These are phyloP conservation scores for Cryptococcus sp. DNA, from an alignment of 1,284 basidiomycete genomes.

Conservation along the genomic window DNA sequence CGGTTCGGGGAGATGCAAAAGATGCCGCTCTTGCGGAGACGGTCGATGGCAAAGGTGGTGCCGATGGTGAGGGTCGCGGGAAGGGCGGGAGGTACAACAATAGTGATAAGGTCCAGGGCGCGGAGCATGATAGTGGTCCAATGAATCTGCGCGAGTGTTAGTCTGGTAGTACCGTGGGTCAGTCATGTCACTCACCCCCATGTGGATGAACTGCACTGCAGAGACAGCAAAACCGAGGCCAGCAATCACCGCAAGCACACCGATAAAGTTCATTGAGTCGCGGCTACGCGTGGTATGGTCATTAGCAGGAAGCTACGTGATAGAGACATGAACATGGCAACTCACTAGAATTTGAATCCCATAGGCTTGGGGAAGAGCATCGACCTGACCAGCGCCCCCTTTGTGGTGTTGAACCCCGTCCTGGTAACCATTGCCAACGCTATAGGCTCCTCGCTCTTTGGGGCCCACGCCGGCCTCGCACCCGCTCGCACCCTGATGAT, in stretches of 20 bases:
- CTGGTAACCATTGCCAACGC: constrained; percentile 87
- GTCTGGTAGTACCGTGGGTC: neutral
- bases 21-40: constrained; percentile 83
- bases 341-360: constrained; percentile 86
- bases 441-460: constrained; percentile 56
- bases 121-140: constrained; percentile 91
- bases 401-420: constrained; percentile 96
- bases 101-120: constrained; percentile 94
- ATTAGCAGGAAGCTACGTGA: neutral
- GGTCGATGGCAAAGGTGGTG: constrained; percentile 88
- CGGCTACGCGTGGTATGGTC: constrained; percentile 53
- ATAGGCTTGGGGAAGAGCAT: constrained; percentile 99
- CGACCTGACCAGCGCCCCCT: constrained; percentile 89
- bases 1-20: constrained; percentile 97
- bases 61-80: constrained; percentile 97
- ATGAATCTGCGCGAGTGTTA: constrained; percentile 57
- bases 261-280: constrained; percentile 95
- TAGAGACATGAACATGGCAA: neutral
- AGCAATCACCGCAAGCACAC: constrained; percentile 84
- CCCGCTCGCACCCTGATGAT: constrained; percentile 84
- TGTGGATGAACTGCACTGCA: constrained; percentile 84
- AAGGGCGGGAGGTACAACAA: constrained; percentile 95
- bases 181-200: constrained; percentile 62
- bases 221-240: constrained; percentile 82
- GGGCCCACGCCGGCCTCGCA: constrained; percentile 52